phyloP scores from a whole-genome alignment of 2,329 filamentous ascomycete species.

The Torrubiellomyces zombiae region DNA sequence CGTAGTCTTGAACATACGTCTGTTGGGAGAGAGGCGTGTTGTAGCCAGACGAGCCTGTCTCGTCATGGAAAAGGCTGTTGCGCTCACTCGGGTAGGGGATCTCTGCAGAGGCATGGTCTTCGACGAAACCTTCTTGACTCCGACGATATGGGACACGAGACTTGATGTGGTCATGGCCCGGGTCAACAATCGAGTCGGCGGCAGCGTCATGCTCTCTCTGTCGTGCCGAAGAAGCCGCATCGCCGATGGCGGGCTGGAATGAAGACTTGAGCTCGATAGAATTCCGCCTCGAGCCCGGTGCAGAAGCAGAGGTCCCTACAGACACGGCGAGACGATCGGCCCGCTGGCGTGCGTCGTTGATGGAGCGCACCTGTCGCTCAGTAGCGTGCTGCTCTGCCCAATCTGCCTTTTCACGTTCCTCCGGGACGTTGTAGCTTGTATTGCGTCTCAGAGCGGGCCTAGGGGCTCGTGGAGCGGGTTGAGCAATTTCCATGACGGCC shows the following conservation, averaged over 20 bases:
- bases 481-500: too few relatives aligned
- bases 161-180: conserved; percentile 5
- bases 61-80: conserved; percentile 15
- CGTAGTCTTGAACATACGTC: conserved; percentile 37
- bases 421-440: conserved; percentile 24
- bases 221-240: conserved; percentile 12
- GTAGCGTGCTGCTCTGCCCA: conserved; percentile 19
- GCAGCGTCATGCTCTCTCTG: conserved; percentile 7
- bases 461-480: conserved; percentile 8
- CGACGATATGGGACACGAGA: conserved; percentile 11
- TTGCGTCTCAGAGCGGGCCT: conserved; percentile 24
- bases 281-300: conserved; percentile 18
- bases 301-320: conserved; percentile 20
- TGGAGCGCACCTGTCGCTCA: conserved; percentile 21
- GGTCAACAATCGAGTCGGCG: conserved; percentile 2
- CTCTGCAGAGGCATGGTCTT: conserved; percentile 15
- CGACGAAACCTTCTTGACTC: conserved; percentile 6
- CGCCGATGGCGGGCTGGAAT: conserved; percentile 16
- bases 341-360: conserved; percentile 21
- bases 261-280: conserved; percentile 15
- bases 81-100: conserved; percentile 17
- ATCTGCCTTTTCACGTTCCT: conserved; percentile 23
- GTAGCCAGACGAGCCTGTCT: conserved; percentile 16
- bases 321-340: conserved; percentile 22
- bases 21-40: conserved; percentile 25